Percentiles rank a stretch among this genome's conserved stretches.
Conservation (phyloP, 176 grass and related monocot genomes). For the Bromus sterilis region DNA sequence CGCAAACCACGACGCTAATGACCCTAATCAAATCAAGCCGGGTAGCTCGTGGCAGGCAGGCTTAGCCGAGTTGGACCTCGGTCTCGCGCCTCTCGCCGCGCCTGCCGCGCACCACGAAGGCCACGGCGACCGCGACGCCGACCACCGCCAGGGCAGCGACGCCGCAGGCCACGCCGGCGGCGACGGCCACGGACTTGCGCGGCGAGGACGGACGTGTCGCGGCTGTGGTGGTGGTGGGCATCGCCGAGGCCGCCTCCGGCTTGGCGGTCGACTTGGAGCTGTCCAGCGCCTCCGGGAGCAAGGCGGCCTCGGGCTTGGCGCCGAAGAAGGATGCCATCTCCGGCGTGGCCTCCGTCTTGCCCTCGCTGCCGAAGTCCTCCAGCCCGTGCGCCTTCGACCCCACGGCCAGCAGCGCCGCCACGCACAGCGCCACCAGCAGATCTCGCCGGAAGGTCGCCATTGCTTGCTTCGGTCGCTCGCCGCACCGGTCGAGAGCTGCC, state of each 20-base stretch:
- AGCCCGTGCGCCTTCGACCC: conserved; percentile 33
- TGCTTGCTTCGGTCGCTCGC: conserved; percentile 2
- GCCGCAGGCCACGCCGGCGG: conserved; percentile 42
- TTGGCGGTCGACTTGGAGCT: conserved; percentile 14
- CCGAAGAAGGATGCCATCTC: conserved; percentile 36
- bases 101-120: conserved; percentile 39
- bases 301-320: conserved; percentile 38
- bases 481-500: background rate
- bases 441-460: conserved; percentile 24
- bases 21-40: background rate
- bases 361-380: background rate
- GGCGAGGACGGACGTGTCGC: background rate
- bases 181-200: conserved; percentile 36
- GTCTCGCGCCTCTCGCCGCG: conserved; percentile 20
- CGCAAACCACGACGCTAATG: conserved; percentile 13
- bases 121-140: conserved; percentile 30
- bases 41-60: background rate
- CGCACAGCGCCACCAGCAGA: conserved; percentile 31
- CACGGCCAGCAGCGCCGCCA: conserved; percentile 15
- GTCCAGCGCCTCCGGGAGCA: conserved; percentile 39
- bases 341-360: conserved; percentile 2
- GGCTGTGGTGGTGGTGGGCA: background rate
- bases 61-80: conserved; percentile 22
- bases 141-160: conserved; percentile 33
- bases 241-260: conserved; percentile 38